phyloP scores from a whole-genome alignment of 805 yeast genomes.

The Lipomyces starkeyi region DNA sequence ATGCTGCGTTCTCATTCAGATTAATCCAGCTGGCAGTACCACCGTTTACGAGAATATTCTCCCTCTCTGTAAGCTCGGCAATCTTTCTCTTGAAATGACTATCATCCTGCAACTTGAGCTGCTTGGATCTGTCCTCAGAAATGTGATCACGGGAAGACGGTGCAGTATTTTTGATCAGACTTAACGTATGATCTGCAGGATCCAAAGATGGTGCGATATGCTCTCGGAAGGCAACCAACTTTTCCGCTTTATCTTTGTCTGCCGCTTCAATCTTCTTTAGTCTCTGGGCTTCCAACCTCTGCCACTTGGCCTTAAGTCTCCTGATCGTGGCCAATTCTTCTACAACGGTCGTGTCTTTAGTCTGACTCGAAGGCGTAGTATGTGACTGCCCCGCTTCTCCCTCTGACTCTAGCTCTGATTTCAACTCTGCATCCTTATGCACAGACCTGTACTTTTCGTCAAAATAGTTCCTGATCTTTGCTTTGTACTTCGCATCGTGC shows the following conservation, averaged over 20 bases:
- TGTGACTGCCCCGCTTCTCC: background rate
- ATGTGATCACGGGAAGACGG: background rate
- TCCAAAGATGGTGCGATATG: background rate
- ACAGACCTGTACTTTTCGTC: constrained; percentile 1
- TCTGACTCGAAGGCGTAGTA: background rate
- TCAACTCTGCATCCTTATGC: background rate
- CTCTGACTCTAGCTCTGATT: background rate
- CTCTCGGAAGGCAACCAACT: background rate
- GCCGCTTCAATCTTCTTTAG: background rate
- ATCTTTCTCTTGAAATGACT: background rate
- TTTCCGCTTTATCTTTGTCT: background rate
- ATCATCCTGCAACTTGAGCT: background rate
- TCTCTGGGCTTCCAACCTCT: background rate
- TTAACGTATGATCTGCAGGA: background rate
- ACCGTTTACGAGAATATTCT: background rate
- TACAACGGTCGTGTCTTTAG: background rate
- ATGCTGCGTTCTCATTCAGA: background rate
- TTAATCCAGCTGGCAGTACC: background rate
- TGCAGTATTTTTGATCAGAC: background rate
- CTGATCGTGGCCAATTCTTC: constrained; percentile 1
- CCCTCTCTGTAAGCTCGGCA: background rate
- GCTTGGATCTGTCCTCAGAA: background rate
- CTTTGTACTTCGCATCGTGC: constrained; percentile 9
- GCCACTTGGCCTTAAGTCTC: background rate
- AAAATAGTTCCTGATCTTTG: background rate